Base-by-base conservation (phyloP, 345 rosid genomes). In the Eucalyptus cloeziana region DNA sequence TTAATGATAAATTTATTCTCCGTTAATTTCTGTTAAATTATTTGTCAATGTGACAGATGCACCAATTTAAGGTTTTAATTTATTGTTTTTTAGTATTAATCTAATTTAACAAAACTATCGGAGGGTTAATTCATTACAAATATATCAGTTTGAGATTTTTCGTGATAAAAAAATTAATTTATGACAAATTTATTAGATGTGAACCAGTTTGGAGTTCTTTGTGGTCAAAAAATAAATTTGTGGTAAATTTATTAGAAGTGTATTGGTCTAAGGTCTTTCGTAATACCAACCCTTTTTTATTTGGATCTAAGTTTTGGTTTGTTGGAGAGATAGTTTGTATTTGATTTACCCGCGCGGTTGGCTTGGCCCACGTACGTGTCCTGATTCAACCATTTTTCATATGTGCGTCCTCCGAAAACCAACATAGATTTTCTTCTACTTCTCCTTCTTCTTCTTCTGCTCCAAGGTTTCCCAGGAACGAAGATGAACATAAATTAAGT, bases 211-310 rank as follows among this genome's bases (percentile, higher is more conserved):
- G 1, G 13, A 25, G 30, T 56, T 56, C 0, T 24, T 56, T 9
- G 0, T 22, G 0, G 0, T 56, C 2, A 56, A 9, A 2, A 56
- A 56, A 24, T 24, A 22, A 56, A 22, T 8, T 56, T 9, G 13
- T 0, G 1, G 0, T 56, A 24, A 56, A 56, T 56, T 24, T 56
- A 24, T 56, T 19, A 9, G 0, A 24, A 19, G 0, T 22, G 0
- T 56, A 56, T 10, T 22, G 30, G 6, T 56, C 3, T 56, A 10
- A 56, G 1, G 2, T 56, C 13, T 56, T 56, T 56, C 13, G 0
- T 56, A 9, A 56, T 56, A 24, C 0, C 30, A 24, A 56, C 8
- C 12, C 1, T 40, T 40, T 10, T 21, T 40, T 21, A 11, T 37
- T 21, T 40, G 15, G 7, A 21, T 0, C 40, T 76, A 10, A 40